phyloP scores from a whole-genome alignment of 352 stramenopile genomes.

The Aphanomyces astaci region DNA sequence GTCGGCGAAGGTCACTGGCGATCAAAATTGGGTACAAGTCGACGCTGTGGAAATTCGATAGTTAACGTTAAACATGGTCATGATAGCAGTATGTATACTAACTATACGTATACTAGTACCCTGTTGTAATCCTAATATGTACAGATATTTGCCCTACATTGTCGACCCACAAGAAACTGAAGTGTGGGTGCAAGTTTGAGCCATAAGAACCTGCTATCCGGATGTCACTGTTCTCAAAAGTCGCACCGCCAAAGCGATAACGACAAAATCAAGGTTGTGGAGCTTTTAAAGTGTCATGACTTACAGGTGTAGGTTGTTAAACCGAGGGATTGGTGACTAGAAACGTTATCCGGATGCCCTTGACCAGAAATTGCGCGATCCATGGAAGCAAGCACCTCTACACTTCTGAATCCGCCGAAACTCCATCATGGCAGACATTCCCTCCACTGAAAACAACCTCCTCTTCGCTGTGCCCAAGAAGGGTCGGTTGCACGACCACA shows the following conservation, averaged over 20 bases:
- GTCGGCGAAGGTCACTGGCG: background rate
- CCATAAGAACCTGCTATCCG: background rate
- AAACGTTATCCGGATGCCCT: background rate
- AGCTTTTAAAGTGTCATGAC: too few species aligned
- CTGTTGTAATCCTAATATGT: too few species aligned
- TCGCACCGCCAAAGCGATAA: too few species aligned
- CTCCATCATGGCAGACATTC: background rate
- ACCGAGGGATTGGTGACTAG: background rate
- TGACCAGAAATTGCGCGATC: background rate
- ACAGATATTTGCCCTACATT: too few species aligned
- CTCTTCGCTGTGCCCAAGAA: constrained; percentile 98
- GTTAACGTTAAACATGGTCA: too few species aligned
- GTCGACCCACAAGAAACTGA: background rate
- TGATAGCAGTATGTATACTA: too few species aligned
- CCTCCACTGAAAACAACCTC: constrained; percentile 44
- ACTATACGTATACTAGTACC: too few species aligned
- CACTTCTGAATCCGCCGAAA: background rate
- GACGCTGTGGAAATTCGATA: background rate
- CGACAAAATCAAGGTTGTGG: too few species aligned
- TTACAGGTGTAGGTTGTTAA: too few species aligned
- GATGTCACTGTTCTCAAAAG: background rate
- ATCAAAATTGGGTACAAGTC: background rate
- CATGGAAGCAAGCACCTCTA: background rate
- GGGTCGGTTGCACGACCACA: constrained; percentile 94
- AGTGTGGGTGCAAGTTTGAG: background rate